Evolutionary conservation across 1,284 basidiomycete genomes (phyloP), one percentile per base, ranked within the genome.

Genomic region (Trametes hirsuta): DNA sequence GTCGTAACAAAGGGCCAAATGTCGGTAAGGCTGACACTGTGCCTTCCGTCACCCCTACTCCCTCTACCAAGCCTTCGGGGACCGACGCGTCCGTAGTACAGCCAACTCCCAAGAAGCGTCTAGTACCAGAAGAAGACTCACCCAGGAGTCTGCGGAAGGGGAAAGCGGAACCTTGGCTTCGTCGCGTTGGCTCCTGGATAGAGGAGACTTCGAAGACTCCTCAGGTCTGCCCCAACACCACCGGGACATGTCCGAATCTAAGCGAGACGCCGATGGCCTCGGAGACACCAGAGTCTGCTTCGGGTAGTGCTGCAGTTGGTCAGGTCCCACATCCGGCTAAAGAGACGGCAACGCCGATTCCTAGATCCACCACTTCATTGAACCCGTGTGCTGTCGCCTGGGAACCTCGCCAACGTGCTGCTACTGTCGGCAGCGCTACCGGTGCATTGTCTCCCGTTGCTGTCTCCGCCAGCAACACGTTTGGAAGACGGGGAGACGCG

Each of bases 151-250:
- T 42, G 5, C 45, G 24, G 4, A 41, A 53, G 44, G 59, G 62
- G 25, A 60, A 51, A 1, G 59, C 59, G 1, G 57, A 56, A 15
- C 50, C 55, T n/a, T 64, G 59, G 63, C 49, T 49, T 11, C 34
- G 47, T 9, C 63, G 59, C 14, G 59, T 61, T 12, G 51, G 53
- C 41, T 51, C 63, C 11, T 64, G 63, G 63, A 40, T 61, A 12
- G 54, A 48, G 14, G 42, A 57, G 8, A 55, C 58, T 6, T 47
- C 58, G 2, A 39, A 21, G n/a, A 37, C 36, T 3, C 14, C 15
- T 11, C 47, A 51, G 41, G 22, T 37, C 5, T 50, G 50, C 1
- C 40, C 42, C 24, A 35, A n/a, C 25, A 45, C 39, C 1, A 8
- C 30, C 30, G 30, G 30, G 30, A 30, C 8, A 1, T 30, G 30